Base-by-base conservation (phyloP, 2,329 filamentous ascomycete species). In the Waltergamsia citrina region DNA sequence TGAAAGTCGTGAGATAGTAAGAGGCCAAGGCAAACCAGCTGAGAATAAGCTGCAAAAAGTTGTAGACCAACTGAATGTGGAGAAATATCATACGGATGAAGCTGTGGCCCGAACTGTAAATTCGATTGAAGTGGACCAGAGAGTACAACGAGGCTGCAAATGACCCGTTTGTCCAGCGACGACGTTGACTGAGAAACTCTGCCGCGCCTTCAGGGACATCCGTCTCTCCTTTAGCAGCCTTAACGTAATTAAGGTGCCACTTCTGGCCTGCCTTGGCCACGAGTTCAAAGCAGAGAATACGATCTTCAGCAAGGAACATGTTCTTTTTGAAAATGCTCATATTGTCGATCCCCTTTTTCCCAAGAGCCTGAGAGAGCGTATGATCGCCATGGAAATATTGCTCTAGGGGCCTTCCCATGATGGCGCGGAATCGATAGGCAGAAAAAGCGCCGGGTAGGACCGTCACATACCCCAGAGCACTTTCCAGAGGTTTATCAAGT, bases 271-370 rank as follows among this genome's bases (percentile, higher is more conserved):
- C 86, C 65, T 94, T 95, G 52, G 87, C 88, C 44, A 94, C 87
- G 55, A 95, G 65, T 57, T 94, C 87, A 71, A 94, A 94, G 69
- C 87, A 94, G 35, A 94, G 74, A 67, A 94, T 94, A 76, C 87
- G 85, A 78, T 94, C 87, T 65, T 94, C 87, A 62, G 87, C 87
- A 75, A 94, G 87, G 71, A 94, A 94, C 87, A 94, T 94, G 74
- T 94, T 94, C 76, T 94, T 94, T 69, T 94, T 94, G 82, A 94
- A 94, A 57, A 94, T 94, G 65, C 94, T 94, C 87, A 94, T 94
- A 50, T 87, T 87, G 56, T 94, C 87, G 48, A 94, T 94, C 74
- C 87, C 87, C 71, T 94, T 94, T 65, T 92, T 90, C 46, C 86
- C 86, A 35, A 94, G 75, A 45, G 87, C 79, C 61, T 88, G 88